Conservation (phyloP, 2,329 filamentous ascomycete genomes). For the Pseudovirgaria hyperparasitica region DNA sequence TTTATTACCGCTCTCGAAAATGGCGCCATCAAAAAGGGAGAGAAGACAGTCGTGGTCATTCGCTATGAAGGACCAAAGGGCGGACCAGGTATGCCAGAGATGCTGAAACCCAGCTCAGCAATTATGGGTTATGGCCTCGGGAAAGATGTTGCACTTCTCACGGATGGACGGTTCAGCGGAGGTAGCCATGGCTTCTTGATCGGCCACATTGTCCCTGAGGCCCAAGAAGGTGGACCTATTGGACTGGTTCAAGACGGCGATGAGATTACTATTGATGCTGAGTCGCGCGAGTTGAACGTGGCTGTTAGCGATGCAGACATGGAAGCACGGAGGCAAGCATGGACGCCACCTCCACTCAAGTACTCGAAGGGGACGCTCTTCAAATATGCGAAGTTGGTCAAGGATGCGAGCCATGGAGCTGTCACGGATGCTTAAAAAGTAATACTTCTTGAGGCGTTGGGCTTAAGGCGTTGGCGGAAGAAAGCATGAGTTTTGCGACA, state of each 20-base stretch:
- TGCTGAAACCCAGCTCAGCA: constrained; percentile 58
- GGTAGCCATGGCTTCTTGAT: constrained; percentile 80
- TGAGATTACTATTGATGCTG: constrained; percentile 68
- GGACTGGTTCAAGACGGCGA: constrained; percentile 73
- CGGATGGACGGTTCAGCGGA: constrained; percentile 65
- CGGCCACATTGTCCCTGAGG: constrained; percentile 78
- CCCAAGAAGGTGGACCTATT: constrained; percentile 74
- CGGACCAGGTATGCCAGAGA: constrained; percentile 63
- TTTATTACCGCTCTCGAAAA: constrained; percentile 56
- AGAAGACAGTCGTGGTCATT: constrained; percentile 66
- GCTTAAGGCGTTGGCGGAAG: too few species aligned
- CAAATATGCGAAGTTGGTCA: constrained; percentile 44
- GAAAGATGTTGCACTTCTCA: constrained; percentile 61
- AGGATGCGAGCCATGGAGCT: constrained; percentile 46
- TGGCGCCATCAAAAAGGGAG: constrained; percentile 58
- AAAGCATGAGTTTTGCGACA: too few species aligned
- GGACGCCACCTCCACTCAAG: constrained; percentile 41
- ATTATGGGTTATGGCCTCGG: constrained; percentile 65
- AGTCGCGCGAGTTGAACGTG: constrained; percentile 54
- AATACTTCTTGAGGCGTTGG: too few species aligned
- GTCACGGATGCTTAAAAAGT: constrained; percentile 38
- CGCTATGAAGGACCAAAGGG: constrained; percentile 64
- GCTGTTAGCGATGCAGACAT: constrained; percentile 53
- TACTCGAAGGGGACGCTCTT: constrained; percentile 46
- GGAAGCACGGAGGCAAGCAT: constrained; percentile 36